Base-by-base conservation (phyloP, 805 yeast species). In the Priceomyces carsonii region DNA sequence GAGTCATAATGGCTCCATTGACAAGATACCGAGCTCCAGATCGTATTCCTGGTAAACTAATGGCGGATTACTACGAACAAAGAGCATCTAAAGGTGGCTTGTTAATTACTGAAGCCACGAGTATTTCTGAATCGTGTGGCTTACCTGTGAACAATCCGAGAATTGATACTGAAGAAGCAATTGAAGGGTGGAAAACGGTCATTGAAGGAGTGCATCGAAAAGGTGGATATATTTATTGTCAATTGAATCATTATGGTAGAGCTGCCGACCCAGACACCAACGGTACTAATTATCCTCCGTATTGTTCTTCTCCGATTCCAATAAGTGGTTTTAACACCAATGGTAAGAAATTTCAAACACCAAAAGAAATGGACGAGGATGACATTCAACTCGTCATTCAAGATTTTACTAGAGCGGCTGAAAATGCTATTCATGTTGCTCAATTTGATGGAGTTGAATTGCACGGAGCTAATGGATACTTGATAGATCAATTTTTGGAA, bases 391-490 rank as follows among this genome's bases (percentile, higher is more conserved):
- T 24, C 8, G 12, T 24, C 13, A 24, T 24, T 8, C 8, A 24
- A 8, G 12, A 24, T 24, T 24, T 24, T n/a, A 13, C 18, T 7
- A 24, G 26, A 3, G 51, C 53, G 1, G 55, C 54, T 12, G 38
- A 40, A 26, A 44, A 47, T 26, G 53, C 59, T 7, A 29, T 51
- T n/a, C n/a, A n/a, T n/a, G 40, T 28, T 4, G 54, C 55, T 9
- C 60, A 59, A 5, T 55, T 56, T 25, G 61, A 57, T 40, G 47
- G 44, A 25, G 38, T 57, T 12, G 59, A 57, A 39, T 25, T 57
- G 16, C 61, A 57, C 33, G 43, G 49, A 8, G 61, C 61, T n/a
- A 51, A 57, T 36, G 61, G 62, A 4, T 57, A 56, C 36, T 33
- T 57, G 16, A 20, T 56, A 7, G 59, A 53, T 38, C 48, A 47